Conservation (phyloP, 164 flowering plant species). For the Vitis vinifera region ASM3070453v1 NC_081809.1:17129501-17130000, state of each 20-base stretch:
- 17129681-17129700: slow-evolving; percentile 69
- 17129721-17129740: slow-evolving; percentile 75
- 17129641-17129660: slow-evolving; percentile 85
- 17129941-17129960: slow-evolving; percentile 75
- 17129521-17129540: slow-evolving; percentile 80
- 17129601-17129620: slow-evolving; percentile 74
- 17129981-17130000: slow-evolving; percentile 65
- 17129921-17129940: slow-evolving; percentile 73
- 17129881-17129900: slow-evolving; percentile 1
- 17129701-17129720: slow-evolving; percentile 61
- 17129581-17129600: slow-evolving; percentile 62
- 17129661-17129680: slow-evolving; percentile 59
- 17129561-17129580: slow-evolving; percentile 74
- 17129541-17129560: slow-evolving; percentile 81
- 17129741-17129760: slow-evolving; percentile 71
- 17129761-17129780: slow-evolving; percentile 68
- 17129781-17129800: background rate
- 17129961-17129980: slow-evolving; percentile 74
- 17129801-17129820: no score
- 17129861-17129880: background rate
- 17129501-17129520: slow-evolving; percentile 71
- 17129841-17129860: background rate
- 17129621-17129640: slow-evolving; percentile 65
- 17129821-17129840: background rate
- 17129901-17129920: slow-evolving; percentile 59